Base-by-base conservation (phyloP, 371 early-diverging fungal species). In the Rozella allomycis region DNA sequence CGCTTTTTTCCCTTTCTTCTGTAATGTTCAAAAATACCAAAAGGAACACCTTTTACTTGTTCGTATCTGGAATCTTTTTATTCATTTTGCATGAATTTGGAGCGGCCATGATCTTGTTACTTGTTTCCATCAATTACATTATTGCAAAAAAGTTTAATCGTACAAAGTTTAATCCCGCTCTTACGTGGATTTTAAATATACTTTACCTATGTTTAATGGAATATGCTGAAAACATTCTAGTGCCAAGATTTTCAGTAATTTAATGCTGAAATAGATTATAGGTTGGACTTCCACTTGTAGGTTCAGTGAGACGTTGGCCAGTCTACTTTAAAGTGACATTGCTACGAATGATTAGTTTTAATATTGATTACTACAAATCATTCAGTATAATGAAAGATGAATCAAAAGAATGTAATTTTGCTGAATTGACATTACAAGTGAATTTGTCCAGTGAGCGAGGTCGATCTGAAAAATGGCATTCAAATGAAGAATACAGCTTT, bases 311-410 rank as follows among this genome's bases (percentile, higher is more conserved):
- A n/a, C n/a, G n/a, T n/a, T 93, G 94, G 94, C 65, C 78, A 41
- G 59, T 81, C 22, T 62, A 71, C 3, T 87, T 85, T 55, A 93
- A 90, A 43, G 71, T 91, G 39, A 64, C 68, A 2, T 71, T 80
- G 55, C 68, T 94, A 3, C 68, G 85, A 9, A 65, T 90, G 50
- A 63, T 93, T 4, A 81, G 83, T 1, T 91, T 70, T 43, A 70
- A 73, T 33, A 67, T 87, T 74, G 91, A 93, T 54, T 77, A 74
- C 43, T 76, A 84, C 43, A 88, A 85, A 86, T 53, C 30, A n/a
- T n/a, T n/a, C n/a, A n/a, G n/a, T n/a, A n/a, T n/a, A n/a, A n/a
- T n/a, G n/a, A n/a, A n/a, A 25, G 20, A 12, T 17, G 21, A 22
- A 43, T 43, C 23, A 21, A 33, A 40, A 23, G 25, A 16, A 8